Evolutionary conservation across 768 basidiomycete genomes (phyloP), one percentile per base, ranked within the genome.

Genomic region (Leccinum disarticulatum): DNA sequence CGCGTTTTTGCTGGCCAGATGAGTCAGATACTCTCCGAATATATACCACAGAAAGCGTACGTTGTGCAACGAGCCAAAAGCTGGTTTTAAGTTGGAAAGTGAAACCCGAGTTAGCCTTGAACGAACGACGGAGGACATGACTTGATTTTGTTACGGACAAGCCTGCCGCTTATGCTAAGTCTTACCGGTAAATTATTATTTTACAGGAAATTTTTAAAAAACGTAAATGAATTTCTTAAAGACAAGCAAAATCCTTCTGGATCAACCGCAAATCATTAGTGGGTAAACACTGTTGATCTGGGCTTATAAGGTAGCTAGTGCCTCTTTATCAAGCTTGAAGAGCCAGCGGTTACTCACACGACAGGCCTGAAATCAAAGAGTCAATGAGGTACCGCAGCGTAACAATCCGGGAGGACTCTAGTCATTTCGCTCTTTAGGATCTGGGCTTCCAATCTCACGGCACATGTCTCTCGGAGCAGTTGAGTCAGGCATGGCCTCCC

Each of bases 1-100:
- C 83, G 71, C 96, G 92, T 87, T 94, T 93, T 88, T 89, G 87
- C 93, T 95, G 66, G 56, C 60, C 51, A 49, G 56, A 67, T 36
- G 61, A 41, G 61, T 62, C 41, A 58, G 25, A 38, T 61, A 54
- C 9, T 28, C 36, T 52, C 46, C 9, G 19, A n/a, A 10, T 41
- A 52, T 17, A 55, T 14, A 52, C 8, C 15, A 48, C n/a, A n/a
- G 31, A 1, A 27, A 19, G 25, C 80, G 50, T 61, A 89, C 91
- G 63, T 83, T 83, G 56, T 90, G 86, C 56, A 85, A 81, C 8
- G 91, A 89, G 19, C 87, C 84, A 7, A 73, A 79, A 5, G 87
- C 83, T n/a, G 91, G 88, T 48, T 78, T 81, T 53, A 93, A 77
- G 71, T 87, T 91, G 52, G 87, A 86, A n/a, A 93, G 81, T 38